Conservation (phyloP, 768 basidiomycete species). For the Trametes maxima region DNA sequence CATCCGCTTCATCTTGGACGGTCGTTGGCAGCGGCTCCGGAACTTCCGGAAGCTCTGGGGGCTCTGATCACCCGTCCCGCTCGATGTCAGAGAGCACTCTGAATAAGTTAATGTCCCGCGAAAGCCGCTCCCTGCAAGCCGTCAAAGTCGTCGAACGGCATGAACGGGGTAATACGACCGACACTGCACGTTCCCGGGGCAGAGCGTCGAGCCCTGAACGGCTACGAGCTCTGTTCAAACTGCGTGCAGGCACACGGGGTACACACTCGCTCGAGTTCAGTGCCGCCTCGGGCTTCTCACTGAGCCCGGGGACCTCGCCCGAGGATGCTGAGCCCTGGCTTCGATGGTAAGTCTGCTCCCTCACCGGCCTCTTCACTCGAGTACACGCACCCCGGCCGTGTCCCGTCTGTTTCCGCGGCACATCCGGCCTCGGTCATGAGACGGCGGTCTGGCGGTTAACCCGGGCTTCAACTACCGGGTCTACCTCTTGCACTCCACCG, state of each 20-base stretch:
- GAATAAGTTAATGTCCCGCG: not conserved
- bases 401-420: too few relatives aligned
- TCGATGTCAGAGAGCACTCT: constrained; percentile 21
- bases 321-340: constrained; percentile 58
- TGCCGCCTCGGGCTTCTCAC: constrained; percentile 51
- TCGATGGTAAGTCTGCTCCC: too few relatives aligned
- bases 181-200: constrained; percentile 1
- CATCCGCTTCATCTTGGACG: constrained; percentile 31
- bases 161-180: not conserved
- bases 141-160: not conserved
- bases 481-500: too few relatives aligned
- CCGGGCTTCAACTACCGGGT: too few relatives aligned
- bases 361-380: too few relatives aligned
- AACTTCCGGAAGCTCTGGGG: constrained; percentile 10
- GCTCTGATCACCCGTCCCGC: constrained; percentile 13
- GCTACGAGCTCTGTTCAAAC: constrained; percentile 83
- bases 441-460: too few relatives aligned
- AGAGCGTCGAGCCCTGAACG: constrained; percentile 33
- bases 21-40: constrained; percentile 22
- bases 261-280: constrained; percentile 71
- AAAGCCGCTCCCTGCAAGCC: constrained; percentile 5
- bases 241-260: constrained; percentile 83
- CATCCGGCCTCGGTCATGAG: too few relatives aligned
- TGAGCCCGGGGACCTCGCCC: constrained; percentile 46
- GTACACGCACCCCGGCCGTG: too few relatives aligned